These are phyloP conservation scores for Pythium periplocum DNA, from an alignment of 352 stramenopile genomes.

Conservation along the genomic window DNA sequence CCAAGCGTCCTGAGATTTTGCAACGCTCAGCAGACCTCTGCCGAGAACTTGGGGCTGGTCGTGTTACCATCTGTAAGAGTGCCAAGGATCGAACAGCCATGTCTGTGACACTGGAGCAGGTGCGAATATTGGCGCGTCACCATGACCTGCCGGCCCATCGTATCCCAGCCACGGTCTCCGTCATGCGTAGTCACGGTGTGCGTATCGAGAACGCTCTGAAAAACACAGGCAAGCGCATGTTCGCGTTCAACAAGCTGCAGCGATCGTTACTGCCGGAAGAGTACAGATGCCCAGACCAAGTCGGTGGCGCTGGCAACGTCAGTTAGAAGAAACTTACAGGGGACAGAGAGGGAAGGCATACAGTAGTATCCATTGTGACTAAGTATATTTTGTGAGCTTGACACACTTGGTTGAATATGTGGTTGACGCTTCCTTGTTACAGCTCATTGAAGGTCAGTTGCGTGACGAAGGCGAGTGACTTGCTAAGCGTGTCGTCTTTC, in stretches of 20 bases:
- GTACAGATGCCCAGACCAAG: slow-evolving; percentile 81
- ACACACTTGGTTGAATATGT: background rate
- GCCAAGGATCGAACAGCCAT: slow-evolving; percentile 98
- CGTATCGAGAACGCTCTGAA: slow-evolving; percentile 88
- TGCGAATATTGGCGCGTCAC: slow-evolving; percentile 79
- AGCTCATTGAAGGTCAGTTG: slow-evolving; percentile 70
- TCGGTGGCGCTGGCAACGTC: slow-evolving; percentile 80
- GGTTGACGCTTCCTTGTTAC: slow-evolving; percentile 14
- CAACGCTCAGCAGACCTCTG: slow-evolving; percentile 78
- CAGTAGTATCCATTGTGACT: background rate
- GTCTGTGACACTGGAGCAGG: slow-evolving; percentile 95
- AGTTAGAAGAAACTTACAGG: slow-evolving; percentile 28
- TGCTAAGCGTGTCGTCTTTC: slow-evolving; percentile 31
- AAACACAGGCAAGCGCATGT: slow-evolving; percentile 86
- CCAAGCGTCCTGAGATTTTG: slow-evolving; percentile 80
- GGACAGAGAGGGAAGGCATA: background rate
- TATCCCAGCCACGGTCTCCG: slow-evolving; percentile 73
- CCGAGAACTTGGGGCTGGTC: slow-evolving; percentile 84
- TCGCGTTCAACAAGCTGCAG: slow-evolving; percentile 88
- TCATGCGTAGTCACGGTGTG: slow-evolving; percentile 85
- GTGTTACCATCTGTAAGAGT: slow-evolving; percentile 95
- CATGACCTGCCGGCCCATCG: slow-evolving; percentile 73
- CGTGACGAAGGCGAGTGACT: slow-evolving; percentile 65
- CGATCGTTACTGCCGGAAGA: slow-evolving; percentile 82
- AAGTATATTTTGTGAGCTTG: background rate